Percentiles rank a stretch among this genome's conserved stretches.
These are phyloP conservation scores for Arabis alpina DNA, from an alignment of 345 rosid species.

Conservation along the genomic window DNA sequence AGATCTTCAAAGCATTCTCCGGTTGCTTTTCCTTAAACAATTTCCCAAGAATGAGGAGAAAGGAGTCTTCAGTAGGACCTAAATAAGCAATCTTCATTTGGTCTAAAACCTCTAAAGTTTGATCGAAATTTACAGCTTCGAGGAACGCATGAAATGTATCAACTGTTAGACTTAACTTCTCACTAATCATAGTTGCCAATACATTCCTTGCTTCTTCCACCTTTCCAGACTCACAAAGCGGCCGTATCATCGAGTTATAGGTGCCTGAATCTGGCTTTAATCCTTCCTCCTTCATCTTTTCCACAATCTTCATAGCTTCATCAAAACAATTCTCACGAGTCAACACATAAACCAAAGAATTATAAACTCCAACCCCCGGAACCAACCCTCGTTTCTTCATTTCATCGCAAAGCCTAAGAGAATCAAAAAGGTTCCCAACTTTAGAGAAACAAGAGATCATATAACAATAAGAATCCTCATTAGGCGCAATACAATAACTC, in stretches of 20 bases:
- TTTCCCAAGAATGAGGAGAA: constrained; percentile 62
- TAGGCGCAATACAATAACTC: constrained; percentile 62
- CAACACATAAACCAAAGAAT: constrained; percentile 73
- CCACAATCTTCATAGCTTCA: constrained; percentile 68
- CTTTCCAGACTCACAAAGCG: constrained; percentile 63
- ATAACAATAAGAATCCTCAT: constrained; percentile 63
- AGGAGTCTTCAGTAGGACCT: constrained; percentile 66
- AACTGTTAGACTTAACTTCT: constrained; percentile 55
- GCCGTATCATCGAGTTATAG: constrained; percentile 72
- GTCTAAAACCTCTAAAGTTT: constrained; percentile 56
- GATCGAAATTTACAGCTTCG: constrained; percentile 52
- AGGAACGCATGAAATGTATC: constrained; percentile 86
- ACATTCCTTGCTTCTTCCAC: constrained; percentile 65
- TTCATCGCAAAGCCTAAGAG: constrained; percentile 78
- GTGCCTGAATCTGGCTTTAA: constrained; percentile 68
- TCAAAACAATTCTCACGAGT: constrained; percentile 67
- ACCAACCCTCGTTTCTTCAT: constrained; percentile 81
- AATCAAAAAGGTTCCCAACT: constrained; percentile 81
- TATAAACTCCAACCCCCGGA: constrained; percentile 69
- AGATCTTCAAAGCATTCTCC: constrained; percentile 68
- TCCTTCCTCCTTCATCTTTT: constrained; percentile 61
- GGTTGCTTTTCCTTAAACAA: constrained; percentile 63
- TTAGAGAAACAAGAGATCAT: constrained; percentile 89
- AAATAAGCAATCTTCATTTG: constrained; percentile 62
- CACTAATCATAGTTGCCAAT: constrained; percentile 60